These are phyloP conservation scores for Hymenoscyphus fraxineus DNA, from an alignment of 2,329 filamentous ascomycete species.

Conservation along the genomic window DNA sequence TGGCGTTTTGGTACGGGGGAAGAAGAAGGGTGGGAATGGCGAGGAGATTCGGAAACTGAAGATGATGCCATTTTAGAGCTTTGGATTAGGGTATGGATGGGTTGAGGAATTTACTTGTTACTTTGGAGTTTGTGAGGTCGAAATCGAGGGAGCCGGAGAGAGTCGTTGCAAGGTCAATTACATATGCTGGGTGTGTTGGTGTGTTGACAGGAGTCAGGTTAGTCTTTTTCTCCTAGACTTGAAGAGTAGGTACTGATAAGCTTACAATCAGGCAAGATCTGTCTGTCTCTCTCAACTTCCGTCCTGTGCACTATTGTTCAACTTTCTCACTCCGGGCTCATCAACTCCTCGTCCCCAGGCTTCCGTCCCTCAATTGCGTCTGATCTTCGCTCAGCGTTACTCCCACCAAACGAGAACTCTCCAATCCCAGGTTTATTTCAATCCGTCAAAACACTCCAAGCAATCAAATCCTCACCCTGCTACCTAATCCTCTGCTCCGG, in stretches of 20 bases:
- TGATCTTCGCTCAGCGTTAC: conserved; percentile 40
- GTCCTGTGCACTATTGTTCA: conserved; percentile 44
- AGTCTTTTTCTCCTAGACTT: conserved; percentile 16
- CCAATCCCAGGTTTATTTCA: conserved; percentile 16
- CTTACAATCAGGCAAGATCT: conserved; percentile 35
- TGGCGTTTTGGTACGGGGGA: conserved; percentile 37
- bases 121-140: conserved; percentile 39
- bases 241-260: conserved; percentile 5
- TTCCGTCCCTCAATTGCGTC: conserved; percentile 50
- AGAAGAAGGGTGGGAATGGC: conserved; percentile 9
- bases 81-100: conserved; percentile 45
- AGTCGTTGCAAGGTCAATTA: conserved; percentile 45
- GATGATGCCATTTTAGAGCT: conserved; percentile 55
- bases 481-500: conserved; percentile 56
- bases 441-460: conserved; percentile 32
- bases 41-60: conserved; percentile 16
- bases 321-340: conserved; percentile 43
- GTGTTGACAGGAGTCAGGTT: conserved; percentile 47
- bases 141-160: conserved; percentile 29
- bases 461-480: conserved; percentile 48
- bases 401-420: conserved; percentile 18
- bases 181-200: conserved; percentile 50
- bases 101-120: conserved; percentile 38
- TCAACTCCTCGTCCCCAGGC: conserved; percentile 52
- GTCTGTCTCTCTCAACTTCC: conserved; percentile 49